Evolutionary conservation across 768 basidiomycete genomes (phyloP).

Genomic region (Tephrocybe sp.): DNA sequence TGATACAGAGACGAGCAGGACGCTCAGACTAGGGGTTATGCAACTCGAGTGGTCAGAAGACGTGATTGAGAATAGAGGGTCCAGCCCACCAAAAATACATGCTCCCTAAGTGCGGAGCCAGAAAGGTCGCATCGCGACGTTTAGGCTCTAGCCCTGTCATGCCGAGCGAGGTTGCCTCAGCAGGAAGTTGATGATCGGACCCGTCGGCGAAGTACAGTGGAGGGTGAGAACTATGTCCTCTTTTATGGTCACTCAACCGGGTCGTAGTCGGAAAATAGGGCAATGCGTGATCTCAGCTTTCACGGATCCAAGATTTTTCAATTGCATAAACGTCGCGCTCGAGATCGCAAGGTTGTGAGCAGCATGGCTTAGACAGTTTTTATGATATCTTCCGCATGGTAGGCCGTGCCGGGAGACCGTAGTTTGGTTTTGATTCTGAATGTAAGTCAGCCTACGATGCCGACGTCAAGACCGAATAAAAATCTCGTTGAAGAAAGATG

Average conservation of each 20-base stretch:
- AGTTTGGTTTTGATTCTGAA: no score
- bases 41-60: conserved; percentile 6
- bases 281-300: background rate
- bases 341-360: background rate
- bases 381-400: background rate
- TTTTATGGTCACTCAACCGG: conserved; percentile 7
- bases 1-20: background rate
- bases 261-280: conserved; percentile 10
- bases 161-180: background rate
- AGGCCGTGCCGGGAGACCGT: no score
- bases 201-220: background rate
- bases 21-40: background rate
- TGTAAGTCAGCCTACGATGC: no score
- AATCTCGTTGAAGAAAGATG: no score
- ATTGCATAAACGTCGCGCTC: background rate
- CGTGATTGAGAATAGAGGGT: background rate
- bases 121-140: background rate
- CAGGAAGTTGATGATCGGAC: conserved; percentile 1
- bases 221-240: conserved; percentile 6
- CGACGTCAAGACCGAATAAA: no score
- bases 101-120: background rate
- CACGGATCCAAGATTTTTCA: background rate
- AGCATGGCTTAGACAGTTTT: background rate
- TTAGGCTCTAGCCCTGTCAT: background rate
- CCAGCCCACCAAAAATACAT: background rate